Evolutionary conservation across 148 eudicot species (phyloP), one percentile per base, ranked within the genome.

Genomic region (Camellia japonica): DNA sequence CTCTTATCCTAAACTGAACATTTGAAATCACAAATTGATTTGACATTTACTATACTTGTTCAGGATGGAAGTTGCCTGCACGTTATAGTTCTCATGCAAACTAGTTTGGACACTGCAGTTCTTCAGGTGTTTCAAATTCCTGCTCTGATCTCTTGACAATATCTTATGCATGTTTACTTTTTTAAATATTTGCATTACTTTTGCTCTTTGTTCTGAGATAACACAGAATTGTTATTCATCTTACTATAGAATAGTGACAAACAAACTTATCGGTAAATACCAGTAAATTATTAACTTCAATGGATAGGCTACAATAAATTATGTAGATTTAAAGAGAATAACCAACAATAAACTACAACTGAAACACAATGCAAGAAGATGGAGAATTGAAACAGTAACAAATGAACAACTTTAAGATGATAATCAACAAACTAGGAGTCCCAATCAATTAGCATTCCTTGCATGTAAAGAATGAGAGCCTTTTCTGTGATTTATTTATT

Each of bases 31-130:
- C 5, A 70, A 77, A 60, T 74, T 20, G 38, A 65, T 78, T 79
- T 11, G 47, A 52, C 51, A 43, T 52, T 74, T 80, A 30, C 14
- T 65, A 15, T 79, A 18, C 68, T 82, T 71, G 13, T 89, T 81
- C 92, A 96, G 98, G 94, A 86, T 83, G 90, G 86, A 85, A 73
- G 83, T 85, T 92, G 90, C 87, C 83, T 88, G 52, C 86, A 92
- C 81, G 90, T 93, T 66, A 80, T 83, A 84, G 83, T 92, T 84
- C 93, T 96, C 79, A 88, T 90, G 97, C 91, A 84, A 59, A 74
- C 82, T 80, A 85, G 83, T 83, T 78, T 91, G 76, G 97, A 91
- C 56, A 73, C 88, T 71, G 83, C 84, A 68, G 93, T 87, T 67
- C 94, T 90, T 86, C 97, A 96, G 97, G 99, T 96, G 82, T 47